Evolutionary conservation across 257 asterid species (phyloP), one percentile per base, ranked within the genome.

Genomic region (Pogostemon cablin): DNA sequence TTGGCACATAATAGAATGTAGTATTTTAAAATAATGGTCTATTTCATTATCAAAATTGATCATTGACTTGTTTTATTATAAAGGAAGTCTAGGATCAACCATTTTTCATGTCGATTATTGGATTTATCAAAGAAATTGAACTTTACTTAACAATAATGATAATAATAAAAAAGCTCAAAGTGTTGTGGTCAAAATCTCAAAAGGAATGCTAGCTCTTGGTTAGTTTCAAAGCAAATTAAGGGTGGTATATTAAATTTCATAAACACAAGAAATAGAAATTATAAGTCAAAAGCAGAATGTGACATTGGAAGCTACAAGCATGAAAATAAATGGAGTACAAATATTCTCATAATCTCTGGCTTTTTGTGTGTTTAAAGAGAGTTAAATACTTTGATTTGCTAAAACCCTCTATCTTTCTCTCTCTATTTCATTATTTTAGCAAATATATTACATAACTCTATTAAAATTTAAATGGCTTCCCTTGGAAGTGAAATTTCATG

Each of bases 301-400:
- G 67, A 78, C 81, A 74, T 75, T 40, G 80, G 76, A 72, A 76
- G 77, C 49, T 66, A 53, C 83, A 72, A 76, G 60, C 65, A 75
- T 73, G 48, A 81, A 76, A 73, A 81, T 73, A 81, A 72, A 81
- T 73, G 81, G 71, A 69, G 75, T 68, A 78, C 86, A 84, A 79
- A 81, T 79, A 79, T 81, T 77, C 86, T 66, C 75, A 49, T 62
- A 25, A 68, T 64, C 72, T 70, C 60, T 81, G 85, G 80, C 76
- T 60, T 78, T 73, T 81, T 65, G 74, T 60, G 83, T 9, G 46
- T 67, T 75, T 78, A 49, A 69, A 20, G 9, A 46, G 69, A 65
- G 82, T 62, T 80, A 47, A 15, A 62, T 44, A 60, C 79, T 74
- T 84, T 65, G 84, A 60, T 73, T 44, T 77, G 53, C 88, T 76